phyloP scores from a whole-genome alignment of 305 asterid species.

The Lippia alba region DNA sequence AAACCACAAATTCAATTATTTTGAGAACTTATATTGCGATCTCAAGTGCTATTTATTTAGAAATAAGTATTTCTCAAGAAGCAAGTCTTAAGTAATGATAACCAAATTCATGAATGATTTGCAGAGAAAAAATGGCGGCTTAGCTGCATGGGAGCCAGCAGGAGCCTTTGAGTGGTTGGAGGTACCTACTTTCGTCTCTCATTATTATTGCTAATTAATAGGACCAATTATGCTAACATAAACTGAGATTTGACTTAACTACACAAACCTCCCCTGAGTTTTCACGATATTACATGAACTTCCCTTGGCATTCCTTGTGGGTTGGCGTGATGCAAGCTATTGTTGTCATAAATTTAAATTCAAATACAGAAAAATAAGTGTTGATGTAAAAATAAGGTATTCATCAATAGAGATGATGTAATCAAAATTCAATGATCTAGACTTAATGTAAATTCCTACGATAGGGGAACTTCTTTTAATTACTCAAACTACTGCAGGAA shows the following conservation, averaged over 20 bases:
- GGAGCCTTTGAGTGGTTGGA: constrained; percentile 85
- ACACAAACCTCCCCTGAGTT: no score
- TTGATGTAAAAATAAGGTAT: constrained; percentile 7
- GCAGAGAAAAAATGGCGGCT: constrained; percentile 92
- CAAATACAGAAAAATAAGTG: not conserved
- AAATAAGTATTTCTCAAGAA: not conserved
- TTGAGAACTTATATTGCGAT: no score
- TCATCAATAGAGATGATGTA: not conserved
- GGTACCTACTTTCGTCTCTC: constrained; percentile 44
- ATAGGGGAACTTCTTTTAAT: not conserved
- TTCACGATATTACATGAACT: no score
- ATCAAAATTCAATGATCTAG: not conserved
- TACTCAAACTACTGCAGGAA: no score
- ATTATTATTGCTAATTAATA: no score
- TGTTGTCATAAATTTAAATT: no score
- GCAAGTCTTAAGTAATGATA: not conserved
- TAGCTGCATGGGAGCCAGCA: constrained; percentile 95
- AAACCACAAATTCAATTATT: not conserved
- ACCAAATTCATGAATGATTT: constrained; percentile 20
- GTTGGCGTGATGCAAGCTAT: no score
- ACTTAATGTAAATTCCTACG: no score
- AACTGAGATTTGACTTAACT: no score
- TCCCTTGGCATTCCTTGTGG: no score
- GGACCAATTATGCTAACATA: no score
- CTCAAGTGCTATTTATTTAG: no score